A percentile compares a stretch with the other conserved stretches of the same genome.
phyloP scores from a whole-genome alignment of 2,329 filamentous ascomycete genomes.

The Cercospora berteroae region DNA sequence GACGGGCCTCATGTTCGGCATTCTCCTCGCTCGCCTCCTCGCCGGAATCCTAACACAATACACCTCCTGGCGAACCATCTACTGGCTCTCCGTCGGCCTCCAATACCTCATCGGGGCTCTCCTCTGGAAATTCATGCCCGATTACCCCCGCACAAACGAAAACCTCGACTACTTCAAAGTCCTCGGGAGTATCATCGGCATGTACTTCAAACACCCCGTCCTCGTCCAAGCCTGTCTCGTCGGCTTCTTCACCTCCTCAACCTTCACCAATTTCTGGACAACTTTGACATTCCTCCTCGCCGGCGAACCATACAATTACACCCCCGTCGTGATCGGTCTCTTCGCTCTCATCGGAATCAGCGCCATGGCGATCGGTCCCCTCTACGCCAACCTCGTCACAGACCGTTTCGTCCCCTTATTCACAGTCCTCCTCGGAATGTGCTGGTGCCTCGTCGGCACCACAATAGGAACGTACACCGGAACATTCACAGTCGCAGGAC shows the following conservation, averaged over 20 bases:
- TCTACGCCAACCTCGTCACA: constrained; percentile 69
- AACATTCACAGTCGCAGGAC: constrained; percentile 64
- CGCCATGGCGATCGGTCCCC: constrained; percentile 64
- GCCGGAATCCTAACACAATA: constrained; percentile 73
- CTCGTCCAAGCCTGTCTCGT: constrained; percentile 69
- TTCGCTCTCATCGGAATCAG: constrained; percentile 76
- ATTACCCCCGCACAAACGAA: constrained; percentile 72
- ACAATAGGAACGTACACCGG: constrained; percentile 69
- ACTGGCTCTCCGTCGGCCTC: constrained; percentile 71
- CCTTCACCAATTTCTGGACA: constrained; percentile 69
- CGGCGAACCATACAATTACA: constrained; percentile 65
- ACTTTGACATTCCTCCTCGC: constrained; percentile 78
- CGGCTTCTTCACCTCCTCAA: constrained; percentile 59
- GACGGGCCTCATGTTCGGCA: constrained; percentile 70
- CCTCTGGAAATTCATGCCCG: constrained; percentile 73
- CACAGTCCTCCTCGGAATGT: constrained; percentile 62
- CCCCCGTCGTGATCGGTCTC: constrained; percentile 67
- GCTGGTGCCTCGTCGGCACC: constrained; percentile 60
- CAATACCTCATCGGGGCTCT: constrained; percentile 65
- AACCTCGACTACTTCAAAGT: constrained; percentile 65
- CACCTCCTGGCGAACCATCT: constrained; percentile 72
- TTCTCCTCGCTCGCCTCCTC: constrained; percentile 72
- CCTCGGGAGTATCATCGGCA: constrained; percentile 62
- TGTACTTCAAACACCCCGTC: constrained; percentile 64
- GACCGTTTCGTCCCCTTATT: constrained; percentile 68